Conservation (phyloP, 306 rosid species). For the Oxytropis ochrocephala region DNA sequence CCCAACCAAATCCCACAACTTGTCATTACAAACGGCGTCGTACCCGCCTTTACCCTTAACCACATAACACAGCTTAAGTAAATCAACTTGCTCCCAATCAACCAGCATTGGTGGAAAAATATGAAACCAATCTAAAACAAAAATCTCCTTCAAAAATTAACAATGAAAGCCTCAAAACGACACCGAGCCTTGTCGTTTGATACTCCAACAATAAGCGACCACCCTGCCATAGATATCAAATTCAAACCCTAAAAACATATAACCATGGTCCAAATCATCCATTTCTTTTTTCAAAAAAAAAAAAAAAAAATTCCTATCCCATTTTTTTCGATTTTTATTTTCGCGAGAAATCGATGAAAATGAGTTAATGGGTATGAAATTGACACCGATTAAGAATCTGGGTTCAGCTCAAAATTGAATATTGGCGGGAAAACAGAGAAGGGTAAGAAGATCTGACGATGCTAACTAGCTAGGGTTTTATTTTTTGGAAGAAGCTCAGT, state of each 20-base stretch:
- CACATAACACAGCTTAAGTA: slow-evolving; percentile 45
- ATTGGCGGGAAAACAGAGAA: slow-evolving; percentile 50
- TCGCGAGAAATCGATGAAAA: not conserved
- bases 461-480: slow-evolving; percentile 12
- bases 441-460: not conserved
- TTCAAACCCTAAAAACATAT: slow-evolving; percentile 45
- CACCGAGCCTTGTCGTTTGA: slow-evolving; percentile 13
- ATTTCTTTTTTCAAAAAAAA: not conserved
- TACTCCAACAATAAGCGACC: slow-evolving; percentile 19
- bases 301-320: not conserved
- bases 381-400: slow-evolving; percentile 21
- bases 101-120: slow-evolving; percentile 47
- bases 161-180: slow-evolving; percentile 38
- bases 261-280: not conserved
- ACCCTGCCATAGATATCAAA: slow-evolving; percentile 46
- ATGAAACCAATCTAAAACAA: not conserved
- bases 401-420: slow-evolving; percentile 21
- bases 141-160: slow-evolving; percentile 21
- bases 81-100: slow-evolving; percentile 40
- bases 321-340: not conserved
- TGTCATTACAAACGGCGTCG: slow-evolving; percentile 23
- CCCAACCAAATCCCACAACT: slow-evolving; percentile 60
- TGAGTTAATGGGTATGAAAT: not conserved
- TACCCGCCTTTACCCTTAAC: slow-evolving; percentile 68
- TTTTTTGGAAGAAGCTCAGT: slow-evolving; percentile 1